Conservation (phyloP, 139 green algal species). For the Chlorella sp. region DNA sequence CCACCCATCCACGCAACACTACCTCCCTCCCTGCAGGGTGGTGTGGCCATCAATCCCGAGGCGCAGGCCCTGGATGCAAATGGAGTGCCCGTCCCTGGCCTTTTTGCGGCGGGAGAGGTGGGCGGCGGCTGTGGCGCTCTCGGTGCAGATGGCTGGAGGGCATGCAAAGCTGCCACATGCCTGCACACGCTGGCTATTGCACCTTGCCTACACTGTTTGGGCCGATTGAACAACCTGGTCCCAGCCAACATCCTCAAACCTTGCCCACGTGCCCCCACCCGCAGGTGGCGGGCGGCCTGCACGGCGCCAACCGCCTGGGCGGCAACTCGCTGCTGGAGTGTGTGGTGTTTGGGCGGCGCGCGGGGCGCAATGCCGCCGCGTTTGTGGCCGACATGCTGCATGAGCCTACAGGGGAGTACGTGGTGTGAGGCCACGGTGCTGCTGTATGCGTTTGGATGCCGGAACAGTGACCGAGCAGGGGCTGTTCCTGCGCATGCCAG, state of each 20-base stretch:
- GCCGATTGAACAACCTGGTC: too few species aligned
- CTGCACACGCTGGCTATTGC: too few species aligned
- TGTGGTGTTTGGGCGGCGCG: constrained; percentile 93
- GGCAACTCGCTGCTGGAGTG: constrained; percentile 99
- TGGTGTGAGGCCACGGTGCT: neutral
- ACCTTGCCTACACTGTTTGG: too few species aligned
- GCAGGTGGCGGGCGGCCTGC: constrained; percentile 85
- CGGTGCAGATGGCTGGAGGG: too few species aligned
- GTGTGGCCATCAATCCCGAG: constrained; percentile 34
- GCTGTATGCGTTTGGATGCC: too few species aligned
- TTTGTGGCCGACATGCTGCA: neutral
- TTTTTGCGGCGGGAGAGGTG: constrained; percentile 94
- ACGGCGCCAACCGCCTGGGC: constrained; percentile 97
- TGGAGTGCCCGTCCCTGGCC: constrained; percentile 78
- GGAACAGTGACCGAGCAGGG: too few species aligned
- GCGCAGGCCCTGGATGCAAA: constrained; percentile 20
- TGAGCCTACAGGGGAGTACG: neutral
- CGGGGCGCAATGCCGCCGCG: constrained; percentile 22
- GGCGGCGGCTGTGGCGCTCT: too few species aligned
- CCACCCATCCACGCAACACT: too few species aligned
- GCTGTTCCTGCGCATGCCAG: too few species aligned
- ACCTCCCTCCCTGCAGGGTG: constrained; percentile 28
- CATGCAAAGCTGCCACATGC: too few species aligned
- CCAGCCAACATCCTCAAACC: too few species aligned
- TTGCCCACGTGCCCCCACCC: too few species aligned